Evolutionary conservation across 75 land plant genomes (phyloP).

Genomic region (Pinus taeda): DNA sequence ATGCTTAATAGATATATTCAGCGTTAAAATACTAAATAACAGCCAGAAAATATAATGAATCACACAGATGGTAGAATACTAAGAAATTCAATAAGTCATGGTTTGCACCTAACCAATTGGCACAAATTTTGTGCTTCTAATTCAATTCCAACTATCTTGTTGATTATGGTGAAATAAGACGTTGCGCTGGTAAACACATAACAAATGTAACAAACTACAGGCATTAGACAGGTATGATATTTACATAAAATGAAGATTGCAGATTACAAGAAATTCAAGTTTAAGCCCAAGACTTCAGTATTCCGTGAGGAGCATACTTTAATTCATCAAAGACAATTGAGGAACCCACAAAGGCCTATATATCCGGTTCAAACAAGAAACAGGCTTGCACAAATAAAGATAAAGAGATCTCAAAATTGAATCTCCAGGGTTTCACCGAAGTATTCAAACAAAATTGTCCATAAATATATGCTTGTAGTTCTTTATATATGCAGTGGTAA

Average conservation of each 20-base stretch:
- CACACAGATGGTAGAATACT: not conserved
- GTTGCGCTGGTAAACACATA: not conserved
- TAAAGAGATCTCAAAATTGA: not conserved
- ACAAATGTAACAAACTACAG: not conserved
- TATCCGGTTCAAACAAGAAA: too few relatives aligned
- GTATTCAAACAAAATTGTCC: not conserved
- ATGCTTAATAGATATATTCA: not conserved
- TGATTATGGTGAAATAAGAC: not conserved
- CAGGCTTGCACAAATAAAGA: too few relatives aligned
- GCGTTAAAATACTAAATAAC: not conserved
- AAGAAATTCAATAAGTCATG: not conserved
- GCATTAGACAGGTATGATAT: not conserved
- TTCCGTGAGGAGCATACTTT: not conserved
- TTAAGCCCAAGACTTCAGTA: not conserved
- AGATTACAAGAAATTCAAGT: not conserved
- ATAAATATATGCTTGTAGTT: not conserved
- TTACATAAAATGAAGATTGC: not conserved
- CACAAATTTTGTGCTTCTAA: not conserved
- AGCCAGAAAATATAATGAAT: not conserved
- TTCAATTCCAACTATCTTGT: not conserved
- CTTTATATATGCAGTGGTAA: not conserved
- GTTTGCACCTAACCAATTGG: not conserved
- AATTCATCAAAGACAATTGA: too few relatives aligned
- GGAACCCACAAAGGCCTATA: too few relatives aligned
- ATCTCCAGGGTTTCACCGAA: not conserved